These are phyloP conservation scores for Acer negundo DNA, from an alignment of 345 rosid species.

Conservation along the genomic window DNA sequence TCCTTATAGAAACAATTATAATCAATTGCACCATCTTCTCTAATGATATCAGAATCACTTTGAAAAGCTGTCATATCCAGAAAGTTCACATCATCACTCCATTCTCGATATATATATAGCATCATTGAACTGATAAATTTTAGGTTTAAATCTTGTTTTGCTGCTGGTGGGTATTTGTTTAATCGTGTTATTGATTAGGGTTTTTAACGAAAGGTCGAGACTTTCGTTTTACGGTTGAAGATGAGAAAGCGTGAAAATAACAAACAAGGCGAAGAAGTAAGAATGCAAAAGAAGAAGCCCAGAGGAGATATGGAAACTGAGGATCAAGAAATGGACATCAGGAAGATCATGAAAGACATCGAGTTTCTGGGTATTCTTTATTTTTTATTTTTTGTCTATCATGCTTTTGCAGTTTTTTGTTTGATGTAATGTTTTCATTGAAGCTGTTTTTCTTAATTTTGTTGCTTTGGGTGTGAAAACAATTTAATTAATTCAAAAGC, in stretches of 20 bases:
- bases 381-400: no score
- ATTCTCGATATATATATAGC: constrained; percentile 30
- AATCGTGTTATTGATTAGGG: not conserved
- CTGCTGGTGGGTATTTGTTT: not conserved
- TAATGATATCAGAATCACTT: constrained; percentile 16
- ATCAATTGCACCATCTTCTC: constrained; percentile 17
- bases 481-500: no score
- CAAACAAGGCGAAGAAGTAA: not conserved
- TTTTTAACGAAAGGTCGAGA: not conserved
- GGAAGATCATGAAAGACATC: constrained; percentile 52
- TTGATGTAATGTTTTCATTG: no score
- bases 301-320: constrained; percentile 26
- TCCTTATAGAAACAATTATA: constrained; percentile 56
- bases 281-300: constrained; percentile 33
- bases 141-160: not conserved
- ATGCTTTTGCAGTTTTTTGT: no score
- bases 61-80: constrained; percentile 60
- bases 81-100: constrained; percentile 74
- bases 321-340: constrained; percentile 33
- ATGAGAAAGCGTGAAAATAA: not conserved
- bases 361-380: constrained; percentile 34
- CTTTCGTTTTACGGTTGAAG: not conserved
- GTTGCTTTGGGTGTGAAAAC: no score
- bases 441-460: no score
- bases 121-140: no score